Conservation (phyloP, 1,139 yeast species). For the Pichia sp. region DNA sequence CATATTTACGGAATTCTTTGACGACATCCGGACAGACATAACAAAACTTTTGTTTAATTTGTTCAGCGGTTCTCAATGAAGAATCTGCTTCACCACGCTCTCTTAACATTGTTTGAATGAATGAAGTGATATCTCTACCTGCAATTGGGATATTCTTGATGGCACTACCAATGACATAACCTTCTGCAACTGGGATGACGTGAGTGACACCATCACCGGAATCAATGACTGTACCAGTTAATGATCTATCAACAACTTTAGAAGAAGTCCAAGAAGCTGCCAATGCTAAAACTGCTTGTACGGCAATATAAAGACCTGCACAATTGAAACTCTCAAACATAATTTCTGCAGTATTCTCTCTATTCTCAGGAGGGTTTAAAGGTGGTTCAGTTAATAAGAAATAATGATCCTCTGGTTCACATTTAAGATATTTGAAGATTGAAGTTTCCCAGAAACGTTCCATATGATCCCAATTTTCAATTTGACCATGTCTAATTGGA, state of each 20-base stretch:
- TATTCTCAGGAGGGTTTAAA: conserved; percentile 95
- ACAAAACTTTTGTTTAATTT: conserved; percentile 92
- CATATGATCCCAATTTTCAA: conserved; percentile 99
- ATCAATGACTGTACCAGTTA: conserved; percentile 97
- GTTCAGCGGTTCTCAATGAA: conserved; percentile 90
- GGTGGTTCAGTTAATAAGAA: conserved; percentile 97
- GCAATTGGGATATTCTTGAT: conserved; percentile 97
- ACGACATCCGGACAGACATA: conserved; percentile 98
- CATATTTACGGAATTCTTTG: conserved; percentile 90
- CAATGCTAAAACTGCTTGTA: conserved; percentile 94
- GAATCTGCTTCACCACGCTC: conserved; percentile 97
- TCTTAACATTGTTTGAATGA: conserved; percentile 87
- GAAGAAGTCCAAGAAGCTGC: conserved; percentile 99
- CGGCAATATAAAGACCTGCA: conserved; percentile 97
- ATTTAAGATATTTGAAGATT: conserved; percentile 88
- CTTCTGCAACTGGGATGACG: conserved; percentile 99
- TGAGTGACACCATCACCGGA: conserved; percentile 97
- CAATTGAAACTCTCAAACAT: conserved; percentile 98
- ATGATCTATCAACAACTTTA: conserved; percentile 87
- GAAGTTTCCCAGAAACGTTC: conserved; percentile 98
- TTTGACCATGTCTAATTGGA: conserved; percentile 96
- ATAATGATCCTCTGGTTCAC: conserved; percentile 98
- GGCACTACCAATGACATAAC: conserved; percentile 96
- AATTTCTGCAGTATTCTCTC: conserved; percentile 97
- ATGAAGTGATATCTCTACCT: conserved; percentile 93